Base-by-base conservation (phyloP, 306 rosid genomes). In the Cucumis cinereus region DNA sequence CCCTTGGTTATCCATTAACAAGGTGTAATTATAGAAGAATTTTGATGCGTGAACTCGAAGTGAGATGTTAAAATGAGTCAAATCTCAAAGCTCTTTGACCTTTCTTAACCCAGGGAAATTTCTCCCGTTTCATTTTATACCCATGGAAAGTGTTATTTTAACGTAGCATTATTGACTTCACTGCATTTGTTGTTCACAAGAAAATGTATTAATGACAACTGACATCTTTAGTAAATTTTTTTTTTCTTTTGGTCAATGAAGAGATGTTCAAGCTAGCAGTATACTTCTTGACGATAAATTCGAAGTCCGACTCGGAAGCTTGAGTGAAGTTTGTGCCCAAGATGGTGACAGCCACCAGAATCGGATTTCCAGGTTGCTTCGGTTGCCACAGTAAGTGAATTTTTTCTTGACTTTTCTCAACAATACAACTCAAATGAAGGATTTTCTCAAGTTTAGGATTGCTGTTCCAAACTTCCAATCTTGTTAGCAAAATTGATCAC, bases 191-290 rank as follows among this genome's bases (percentile, higher is more conserved):
- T 19, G 19, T 10, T 40, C 28, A 68, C 56, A 68, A 68, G 74
- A 68, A 22, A 14, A 22, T 43, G 14, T 43, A 43, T 5, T 45
- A 5, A 45, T 45, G 36, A 43, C n/a, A 13, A 10, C 55, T 68
- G 36, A 6, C 73, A 26, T 22, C 59, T 15, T 14, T 62, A 19
- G 16, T 64, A 14, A 77, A 50, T 11, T 14, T 23, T 78, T 77
- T 87, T 77, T 78, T 77, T 87, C 41, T 77, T 78, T 79, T 79
- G 68, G 55, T 68, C 45, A 50, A 72, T 89, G 85, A 61, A 94
- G 98, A 83, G 98, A 94, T 81, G 86, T 94, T 82, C 97, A 90
- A 92, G 96, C 98, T 19, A 90, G 90, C 83, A 94, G 98, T 82
- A 85, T 94, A 84, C 95, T 92, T 79, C 96, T 94, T 35, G 98